Conservation (phyloP, 1,139 yeast species). For the Candida pseudoviswanathii region DNA sequence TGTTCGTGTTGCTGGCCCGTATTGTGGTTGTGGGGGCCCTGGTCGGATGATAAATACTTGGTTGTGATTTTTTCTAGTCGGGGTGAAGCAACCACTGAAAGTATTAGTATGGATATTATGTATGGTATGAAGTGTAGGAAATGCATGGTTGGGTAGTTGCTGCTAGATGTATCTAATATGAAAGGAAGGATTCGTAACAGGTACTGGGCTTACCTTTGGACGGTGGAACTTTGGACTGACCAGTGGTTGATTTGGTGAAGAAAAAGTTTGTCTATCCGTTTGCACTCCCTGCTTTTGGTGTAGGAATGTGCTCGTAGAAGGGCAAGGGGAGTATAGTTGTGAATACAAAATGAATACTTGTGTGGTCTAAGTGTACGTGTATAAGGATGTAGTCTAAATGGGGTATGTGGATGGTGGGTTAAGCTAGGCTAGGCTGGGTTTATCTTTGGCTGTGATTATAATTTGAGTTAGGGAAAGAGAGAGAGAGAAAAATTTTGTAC, state of each 20-base stretch:
- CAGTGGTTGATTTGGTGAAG: background rate
- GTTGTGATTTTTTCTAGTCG: conserved; percentile 29
- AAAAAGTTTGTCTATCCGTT: too few species aligned
- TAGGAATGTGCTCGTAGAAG: too few species aligned
- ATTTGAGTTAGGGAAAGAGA: background rate
- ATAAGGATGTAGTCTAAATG: too few species aligned
- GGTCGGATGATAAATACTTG: conserved; percentile 13
- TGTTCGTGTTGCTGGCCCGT: background rate
- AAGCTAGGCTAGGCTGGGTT: too few species aligned
- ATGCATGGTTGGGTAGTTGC: conserved; percentile 1
- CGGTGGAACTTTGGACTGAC: background rate
- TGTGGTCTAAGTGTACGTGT: too few species aligned
- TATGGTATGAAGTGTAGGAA: conserved; percentile 3
- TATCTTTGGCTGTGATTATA: background rate
- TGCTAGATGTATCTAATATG: too few species aligned
- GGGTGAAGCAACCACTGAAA: conserved; percentile 20
- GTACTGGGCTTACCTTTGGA: background rate
- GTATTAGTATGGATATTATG: conserved; percentile 11
- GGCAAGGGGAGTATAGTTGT: too few species aligned
- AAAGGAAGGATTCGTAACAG: background rate
- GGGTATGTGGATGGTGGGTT: too few species aligned
- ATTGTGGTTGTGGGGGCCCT: conserved; percentile 7
- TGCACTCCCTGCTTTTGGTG: too few species aligned
- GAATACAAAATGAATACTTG: too few species aligned
- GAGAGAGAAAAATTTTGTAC: background rate